These are phyloP conservation scores for Alternaria sp. DNA, from an alignment of 2,329 filamentous ascomycete species.

Conservation along the genomic window DNA sequence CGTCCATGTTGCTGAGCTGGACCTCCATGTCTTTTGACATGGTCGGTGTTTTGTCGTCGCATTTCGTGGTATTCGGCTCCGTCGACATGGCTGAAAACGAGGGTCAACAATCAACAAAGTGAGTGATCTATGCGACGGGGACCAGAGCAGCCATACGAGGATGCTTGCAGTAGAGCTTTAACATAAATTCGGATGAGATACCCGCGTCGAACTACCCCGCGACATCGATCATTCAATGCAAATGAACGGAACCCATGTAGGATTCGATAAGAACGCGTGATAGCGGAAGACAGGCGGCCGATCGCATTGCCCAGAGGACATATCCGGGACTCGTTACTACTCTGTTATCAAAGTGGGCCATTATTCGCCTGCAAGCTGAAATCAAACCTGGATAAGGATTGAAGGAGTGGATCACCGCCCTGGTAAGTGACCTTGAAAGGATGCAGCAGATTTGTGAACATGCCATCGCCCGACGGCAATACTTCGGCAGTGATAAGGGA, in stretches of 20 bases:
- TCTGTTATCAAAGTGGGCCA: background rate
- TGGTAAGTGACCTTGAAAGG: background rate
- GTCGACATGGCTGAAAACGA: background rate
- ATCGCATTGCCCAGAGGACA: background rate
- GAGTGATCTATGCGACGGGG: too few relatives aligned
- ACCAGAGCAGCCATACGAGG: background rate
- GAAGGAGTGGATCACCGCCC: background rate
- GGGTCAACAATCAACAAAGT: background rate
- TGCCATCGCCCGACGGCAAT: background rate
- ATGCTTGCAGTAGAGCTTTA: background rate
- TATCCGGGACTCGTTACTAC: background rate
- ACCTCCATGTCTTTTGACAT: slow-evolving; percentile 1
- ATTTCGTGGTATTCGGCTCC: background rate
- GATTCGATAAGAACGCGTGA: slow-evolving; percentile 1
- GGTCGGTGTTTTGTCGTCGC: background rate
- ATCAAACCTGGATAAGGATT: background rate
- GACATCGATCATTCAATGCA: background rate
- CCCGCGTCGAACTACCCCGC: background rate
- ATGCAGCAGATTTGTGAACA: background rate
- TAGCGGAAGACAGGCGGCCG: background rate
- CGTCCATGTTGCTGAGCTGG: background rate
- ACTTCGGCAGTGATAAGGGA: background rate
- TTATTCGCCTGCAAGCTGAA: background rate
- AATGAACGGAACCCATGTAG: background rate
- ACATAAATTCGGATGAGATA: background rate